Evolutionary conservation across 257 asterid species (phyloP), one percentile per base, ranked within the genome.

Genomic region (Ajuga chamaepitys): DNA sequence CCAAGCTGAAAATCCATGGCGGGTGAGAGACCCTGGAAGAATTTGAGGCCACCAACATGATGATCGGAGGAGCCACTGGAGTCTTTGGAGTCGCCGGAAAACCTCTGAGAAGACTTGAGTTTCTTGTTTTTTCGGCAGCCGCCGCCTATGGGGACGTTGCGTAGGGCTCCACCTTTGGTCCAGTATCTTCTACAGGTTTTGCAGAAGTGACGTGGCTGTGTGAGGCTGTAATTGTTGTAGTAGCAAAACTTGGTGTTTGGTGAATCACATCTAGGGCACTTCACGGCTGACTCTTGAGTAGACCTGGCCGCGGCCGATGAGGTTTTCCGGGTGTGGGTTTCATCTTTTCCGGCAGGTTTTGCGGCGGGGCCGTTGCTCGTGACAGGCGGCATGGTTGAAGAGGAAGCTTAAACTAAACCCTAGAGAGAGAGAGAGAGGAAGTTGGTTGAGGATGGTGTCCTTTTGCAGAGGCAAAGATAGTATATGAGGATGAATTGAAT

Each of bases 221-320:
- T 66, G 24, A 85, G 89, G 70, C 85, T 87, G 54, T 87, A 87
- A 35, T 87, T 87, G 77, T 87, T 87, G 81, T 82, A 87, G 80
- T 87, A 87, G 70, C 95, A 87, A 16, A 87, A 87, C 57, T 87
- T 87, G 9, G 95, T 87, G 74, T 87, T 87, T 2, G 80, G 79
- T 0, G 95, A 87, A 58, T 87, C 93, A 45, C 95, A 85, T 55
- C 95, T 64, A 0, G 95, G 95, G 78, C 95, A 88, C 71, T 81
- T 81, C 17, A 76, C 66, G 17, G 79, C 61, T 2, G 75, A 75
- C 24, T 81, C 89, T 30, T 75, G 88, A 0, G 74, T n/a, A n/a
- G n/a, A 67, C 71, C 73, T 66, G 0, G 60, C 21, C 18, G 51
- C 24, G 22, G 24, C 20, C 22, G 66, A 25, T 3, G 70, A 17